These are phyloP conservation scores for Nepenthes mirabilis DNA, from an alignment of 148 eudicot genomes.

Conservation along the genomic window DNA sequence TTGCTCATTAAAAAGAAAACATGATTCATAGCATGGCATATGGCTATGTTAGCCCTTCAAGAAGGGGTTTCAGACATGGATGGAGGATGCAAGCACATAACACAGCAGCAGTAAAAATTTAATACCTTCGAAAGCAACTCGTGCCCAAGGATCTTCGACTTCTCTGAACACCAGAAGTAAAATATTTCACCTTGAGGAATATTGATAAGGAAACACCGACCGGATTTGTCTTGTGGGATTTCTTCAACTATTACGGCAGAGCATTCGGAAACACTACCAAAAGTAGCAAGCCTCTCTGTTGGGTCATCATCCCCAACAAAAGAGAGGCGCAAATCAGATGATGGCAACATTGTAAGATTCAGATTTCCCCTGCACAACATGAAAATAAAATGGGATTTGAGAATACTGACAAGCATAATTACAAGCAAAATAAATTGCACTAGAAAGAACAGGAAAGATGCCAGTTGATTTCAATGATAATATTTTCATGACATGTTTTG, in stretches of 20 bases:
- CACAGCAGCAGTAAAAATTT: background rate
- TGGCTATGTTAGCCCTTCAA: no score
- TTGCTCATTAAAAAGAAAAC: no score
- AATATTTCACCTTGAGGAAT: constrained; percentile 21
- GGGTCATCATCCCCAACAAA: constrained; percentile 71
- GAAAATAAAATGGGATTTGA: constrained; percentile 4
- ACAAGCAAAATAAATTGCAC: no score
- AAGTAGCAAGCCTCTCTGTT: constrained; percentile 54
- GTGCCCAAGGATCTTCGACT: constrained; percentile 54
- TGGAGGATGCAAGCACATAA: background rate
- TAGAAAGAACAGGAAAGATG: no score
- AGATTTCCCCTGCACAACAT: constrained; percentile 57
- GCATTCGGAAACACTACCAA: constrained; percentile 23
- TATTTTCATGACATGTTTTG: no score
- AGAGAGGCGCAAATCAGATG: constrained; percentile 67
- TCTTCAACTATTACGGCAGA: constrained; percentile 47
- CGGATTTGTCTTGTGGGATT: constrained; percentile 60
- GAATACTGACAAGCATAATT: constrained; percentile 1
- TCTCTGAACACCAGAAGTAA: constrained; percentile 92
- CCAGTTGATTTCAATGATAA: no score
- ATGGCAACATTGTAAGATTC: constrained; percentile 66
- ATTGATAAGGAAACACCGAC: constrained; percentile 65
- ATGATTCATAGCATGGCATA: no score
- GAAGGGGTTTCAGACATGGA: background rate
- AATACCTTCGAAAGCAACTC: constrained; percentile 76